A percentile compares a stretch with the other conserved stretches of the same genome.
These are phyloP conservation scores for Amanita pseudoporphyria DNA, from an alignment of 768 basidiomycete species.

Conservation along the genomic window DNA sequence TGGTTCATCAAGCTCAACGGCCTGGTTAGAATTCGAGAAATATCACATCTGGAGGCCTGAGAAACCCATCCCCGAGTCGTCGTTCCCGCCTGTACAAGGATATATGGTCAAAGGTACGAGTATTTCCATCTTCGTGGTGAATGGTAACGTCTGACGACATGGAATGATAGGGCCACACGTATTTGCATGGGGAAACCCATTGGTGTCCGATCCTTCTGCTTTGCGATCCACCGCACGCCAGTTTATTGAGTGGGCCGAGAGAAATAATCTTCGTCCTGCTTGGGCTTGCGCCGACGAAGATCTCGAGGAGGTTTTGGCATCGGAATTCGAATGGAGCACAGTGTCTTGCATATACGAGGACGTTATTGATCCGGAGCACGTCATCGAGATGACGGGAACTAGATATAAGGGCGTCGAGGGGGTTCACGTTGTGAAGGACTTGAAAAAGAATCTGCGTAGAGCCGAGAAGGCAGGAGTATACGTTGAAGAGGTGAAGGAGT, in stretches of 20 bases:
- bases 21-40: constrained; percentile 59
- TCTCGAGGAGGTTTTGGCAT: neutral
- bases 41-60: constrained; percentile 37
- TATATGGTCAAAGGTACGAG: constrained; percentile 35
- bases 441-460: constrained; percentile 51
- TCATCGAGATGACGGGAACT: constrained; percentile 28
- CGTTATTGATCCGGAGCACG: constrained; percentile 38
- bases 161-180: constrained; percentile 29
- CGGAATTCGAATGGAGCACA: constrained; percentile 44
- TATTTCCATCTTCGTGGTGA: neutral
- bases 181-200: constrained; percentile 58
- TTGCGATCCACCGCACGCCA: constrained; percentile 26
- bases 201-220: constrained; percentile 33
- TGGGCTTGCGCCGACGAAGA: constrained; percentile 23
- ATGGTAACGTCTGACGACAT: neutral
- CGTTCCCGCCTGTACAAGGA: constrained; percentile 44
- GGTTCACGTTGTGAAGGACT: constrained; percentile 37
- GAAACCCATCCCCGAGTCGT: constrained; percentile 24
- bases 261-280: constrained; percentile 39
- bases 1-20: constrained; percentile 59
- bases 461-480: constrained; percentile 47
- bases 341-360: constrained; percentile 60
- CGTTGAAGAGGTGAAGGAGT: constrained; percentile 30
- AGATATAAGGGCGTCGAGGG: constrained; percentile 27
- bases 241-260: constrained; percentile 34